phyloP scores from a whole-genome alignment of 2,329 filamentous ascomycete species.

The Xylaria sp. region DNA sequence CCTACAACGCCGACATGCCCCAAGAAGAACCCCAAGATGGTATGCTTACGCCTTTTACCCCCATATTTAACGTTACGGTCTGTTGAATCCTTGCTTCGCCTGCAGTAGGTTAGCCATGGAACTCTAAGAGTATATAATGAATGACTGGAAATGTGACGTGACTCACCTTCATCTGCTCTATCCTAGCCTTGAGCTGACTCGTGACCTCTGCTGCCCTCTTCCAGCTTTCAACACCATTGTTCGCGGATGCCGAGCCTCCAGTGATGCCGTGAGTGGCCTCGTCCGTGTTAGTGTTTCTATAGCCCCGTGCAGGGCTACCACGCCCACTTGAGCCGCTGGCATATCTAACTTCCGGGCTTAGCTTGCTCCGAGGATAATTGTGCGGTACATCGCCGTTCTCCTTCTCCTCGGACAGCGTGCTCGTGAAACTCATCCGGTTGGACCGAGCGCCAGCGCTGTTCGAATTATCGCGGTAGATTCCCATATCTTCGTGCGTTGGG shows the following conservation, averaged over 20 bases:
- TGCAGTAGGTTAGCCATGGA: conserved; percentile 44
- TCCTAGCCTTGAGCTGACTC: conserved; percentile 94
- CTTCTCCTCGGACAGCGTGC: conserved; percentile 78
- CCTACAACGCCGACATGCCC: background rate
- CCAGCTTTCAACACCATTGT: conserved; percentile 87
- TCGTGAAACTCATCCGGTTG: conserved; percentile 71
- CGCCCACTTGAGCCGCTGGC: conserved; percentile 66
- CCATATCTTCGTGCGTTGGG: conserved; percentile 67
- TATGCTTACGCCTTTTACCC: background rate
- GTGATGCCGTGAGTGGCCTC: conserved; percentile 40
- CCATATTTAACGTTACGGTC: conserved; percentile 49
- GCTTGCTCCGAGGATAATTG: conserved; percentile 60
- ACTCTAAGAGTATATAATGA: background rate
- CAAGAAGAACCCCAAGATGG: background rate
- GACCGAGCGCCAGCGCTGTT: conserved; percentile 52
- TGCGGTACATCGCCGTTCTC: conserved; percentile 70
- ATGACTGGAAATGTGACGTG: background rate
- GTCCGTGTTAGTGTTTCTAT: conserved; percentile 54
- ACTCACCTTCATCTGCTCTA: conserved; percentile 94
- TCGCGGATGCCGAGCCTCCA: conserved; percentile 35
- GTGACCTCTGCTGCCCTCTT: conserved; percentile 97
- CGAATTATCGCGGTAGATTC: conserved; percentile 67
- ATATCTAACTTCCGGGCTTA: conserved; percentile 66
- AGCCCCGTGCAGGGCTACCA: conserved; percentile 69
- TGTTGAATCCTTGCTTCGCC: conserved; percentile 64